Conservation (phyloP, 345 rosid species). For the Bruguiera parviflora region DNA sequence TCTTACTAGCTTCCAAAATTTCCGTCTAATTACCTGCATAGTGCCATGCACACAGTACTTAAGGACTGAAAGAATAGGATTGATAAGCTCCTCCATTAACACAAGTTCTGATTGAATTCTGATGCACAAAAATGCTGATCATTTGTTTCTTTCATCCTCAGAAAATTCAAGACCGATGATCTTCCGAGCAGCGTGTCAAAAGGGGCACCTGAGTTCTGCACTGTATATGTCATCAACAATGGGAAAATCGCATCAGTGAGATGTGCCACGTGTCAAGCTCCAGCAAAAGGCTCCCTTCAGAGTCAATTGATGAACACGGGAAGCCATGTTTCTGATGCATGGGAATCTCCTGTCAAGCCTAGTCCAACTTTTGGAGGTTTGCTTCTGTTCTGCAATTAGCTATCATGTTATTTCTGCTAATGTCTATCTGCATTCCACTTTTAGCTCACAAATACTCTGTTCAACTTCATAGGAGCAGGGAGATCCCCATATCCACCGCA, state of each 20-base stretch:
- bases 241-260: conserved; percentile 59
- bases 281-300: conserved; percentile 14
- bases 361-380: background rate
- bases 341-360: background rate
- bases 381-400: background rate
- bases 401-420: background rate
- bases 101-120: background rate
- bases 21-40: no score
- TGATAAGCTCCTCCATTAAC: no score
- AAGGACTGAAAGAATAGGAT: no score
- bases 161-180: conserved; percentile 63
- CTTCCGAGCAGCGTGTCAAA: conserved; percentile 53
- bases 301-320: background rate
- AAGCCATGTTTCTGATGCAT: background rate
- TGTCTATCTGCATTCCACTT: background rate
- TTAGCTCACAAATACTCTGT: background rate
- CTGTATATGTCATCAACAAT: conserved; percentile 64
- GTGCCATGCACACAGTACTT: no score
- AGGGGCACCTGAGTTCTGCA: conserved; percentile 65
- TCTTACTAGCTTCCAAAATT: no score
- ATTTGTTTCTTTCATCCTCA: conserved; percentile 9
- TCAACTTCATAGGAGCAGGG: background rate
- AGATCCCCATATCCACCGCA: background rate
- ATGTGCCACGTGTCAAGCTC: conserved; percentile 44
- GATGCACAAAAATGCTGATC: background rate